Evolutionary conservation across 129 eudicot genomes (phyloP), one percentile per base, ranked within the genome.

Genomic region (Apium graveolens): DNA sequence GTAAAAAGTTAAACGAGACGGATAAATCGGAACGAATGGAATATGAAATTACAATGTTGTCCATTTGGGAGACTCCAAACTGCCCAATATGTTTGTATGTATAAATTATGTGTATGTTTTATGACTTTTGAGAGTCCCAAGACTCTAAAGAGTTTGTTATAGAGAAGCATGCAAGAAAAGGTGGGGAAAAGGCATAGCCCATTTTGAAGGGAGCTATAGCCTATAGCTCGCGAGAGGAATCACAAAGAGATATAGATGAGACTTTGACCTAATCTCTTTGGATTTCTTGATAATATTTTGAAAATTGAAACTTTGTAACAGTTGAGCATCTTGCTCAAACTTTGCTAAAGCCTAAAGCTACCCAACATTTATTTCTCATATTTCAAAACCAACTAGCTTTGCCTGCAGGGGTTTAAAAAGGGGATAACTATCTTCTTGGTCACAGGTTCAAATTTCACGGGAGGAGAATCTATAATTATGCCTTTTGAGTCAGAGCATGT

Each of bases 191-290:
- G 84, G 78, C 84, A 26, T 80, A 66, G 78, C 82, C 32, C 76
- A 76, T 83, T 37, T 84, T 81, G 73, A 76, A 69, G 79, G 43
- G 76, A 80, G 78, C 77, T 83, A n/a, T n/a, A n/a, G n/a, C n/a
- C n/a, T n/a, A n/a, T n/a, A 80, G 78, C 77, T 83, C 83, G 86
- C 53, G 32, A 82, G 81, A 82, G 81, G 86, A 87, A 83, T 85
- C 83, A 85, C 48, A 78, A 70, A 53, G 70, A 18, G 76, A 72
- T 35, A 74, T 39, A 69, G 79, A 79, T 75, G 76, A 66, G 85
- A 82, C 84, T 86, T 87, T 90, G 91, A 90, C 95, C 84, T 83
- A 78, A 73, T 76, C 79, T 76, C 79, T 44, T 74, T 73, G 72
- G 80, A 76, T 84, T 82, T 79, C 78, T 78, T 66, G 78, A 85